Conservation (phyloP, 495 filamentous ascomycete species). For the Xylaria sp. region DNA sequence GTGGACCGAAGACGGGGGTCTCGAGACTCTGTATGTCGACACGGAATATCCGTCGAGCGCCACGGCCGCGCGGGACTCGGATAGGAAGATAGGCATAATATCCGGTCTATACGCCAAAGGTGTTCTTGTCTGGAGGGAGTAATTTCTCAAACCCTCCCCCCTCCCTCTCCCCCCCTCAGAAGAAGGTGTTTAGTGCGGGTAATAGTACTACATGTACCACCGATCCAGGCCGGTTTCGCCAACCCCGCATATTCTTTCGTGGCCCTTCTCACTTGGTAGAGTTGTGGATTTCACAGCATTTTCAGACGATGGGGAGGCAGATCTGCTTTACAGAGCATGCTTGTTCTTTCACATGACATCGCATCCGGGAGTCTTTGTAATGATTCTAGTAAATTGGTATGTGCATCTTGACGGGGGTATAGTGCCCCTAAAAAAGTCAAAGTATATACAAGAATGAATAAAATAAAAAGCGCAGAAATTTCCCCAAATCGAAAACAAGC, state of each 20-base stretch:
- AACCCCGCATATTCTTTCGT: background rate
- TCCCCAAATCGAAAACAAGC: background rate
- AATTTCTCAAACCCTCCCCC: background rate
- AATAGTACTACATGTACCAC: background rate
- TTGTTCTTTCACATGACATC: background rate
- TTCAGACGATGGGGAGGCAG: background rate
- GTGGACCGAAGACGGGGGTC: constrained; percentile 46
- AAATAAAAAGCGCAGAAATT: background rate
- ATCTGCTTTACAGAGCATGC: background rate
- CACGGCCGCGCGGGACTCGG: constrained; percentile 49
- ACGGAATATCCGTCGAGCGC: constrained; percentile 42
- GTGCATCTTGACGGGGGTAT: constrained; percentile 16
- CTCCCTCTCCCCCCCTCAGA: background rate
- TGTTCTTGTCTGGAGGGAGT: constrained; percentile 52
- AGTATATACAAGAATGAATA: constrained; percentile 27
- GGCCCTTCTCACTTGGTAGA: background rate
- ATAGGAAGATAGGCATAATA: constrained; percentile 48
- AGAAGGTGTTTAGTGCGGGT: background rate
- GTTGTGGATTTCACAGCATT: background rate
- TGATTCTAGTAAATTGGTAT: constrained; percentile 9
- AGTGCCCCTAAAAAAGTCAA: constrained; percentile 9
- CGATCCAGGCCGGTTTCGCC: background rate
- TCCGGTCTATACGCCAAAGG: constrained; percentile 54
- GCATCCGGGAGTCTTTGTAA: background rate
- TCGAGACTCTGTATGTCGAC: constrained; percentile 47